A percentile compares a stretch with the other conserved stretches of the same genome.
phyloP scores from a whole-genome alignment of 495 filamentous ascomycete genomes.

The Daldinia childiae region DNA sequence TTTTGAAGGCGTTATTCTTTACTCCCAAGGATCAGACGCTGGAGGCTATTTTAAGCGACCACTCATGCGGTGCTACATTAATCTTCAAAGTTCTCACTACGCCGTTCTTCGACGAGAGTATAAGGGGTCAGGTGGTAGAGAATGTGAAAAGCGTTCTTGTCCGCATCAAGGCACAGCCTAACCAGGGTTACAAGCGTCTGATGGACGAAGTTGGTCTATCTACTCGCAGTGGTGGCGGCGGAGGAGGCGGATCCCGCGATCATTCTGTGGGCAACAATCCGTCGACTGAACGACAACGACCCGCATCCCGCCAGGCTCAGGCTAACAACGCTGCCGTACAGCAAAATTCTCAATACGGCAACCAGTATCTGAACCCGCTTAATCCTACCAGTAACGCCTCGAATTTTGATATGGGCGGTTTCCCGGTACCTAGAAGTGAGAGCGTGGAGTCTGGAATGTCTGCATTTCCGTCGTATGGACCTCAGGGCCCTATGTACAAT shows the following conservation, averaged over 20 bases:
- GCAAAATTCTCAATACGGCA: slow-evolving; percentile 49
- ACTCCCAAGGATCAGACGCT: slow-evolving; percentile 85
- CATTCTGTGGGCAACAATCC: slow-evolving; percentile 49
- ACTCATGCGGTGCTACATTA: slow-evolving; percentile 90
- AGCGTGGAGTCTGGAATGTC: slow-evolving; percentile 65
- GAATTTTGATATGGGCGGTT: slow-evolving; percentile 59
- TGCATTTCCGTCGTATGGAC: slow-evolving; percentile 61
- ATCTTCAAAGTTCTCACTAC: slow-evolving; percentile 99
- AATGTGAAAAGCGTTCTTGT: slow-evolving; percentile 90
- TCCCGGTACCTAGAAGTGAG: slow-evolving; percentile 63
- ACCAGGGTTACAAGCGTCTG: slow-evolving; percentile 95
- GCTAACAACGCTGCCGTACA: slow-evolving; percentile 54
- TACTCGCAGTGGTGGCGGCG: slow-evolving; percentile 57
- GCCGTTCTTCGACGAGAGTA: slow-evolving; percentile 94
- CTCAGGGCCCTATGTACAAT: slow-evolving; percentile 61
- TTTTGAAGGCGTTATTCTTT: slow-evolving; percentile 94
- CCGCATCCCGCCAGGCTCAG: slow-evolving; percentile 63
- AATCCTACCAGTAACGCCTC: slow-evolving; percentile 43
- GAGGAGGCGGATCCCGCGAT: slow-evolving; percentile 54
- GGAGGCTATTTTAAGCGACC: slow-evolving; percentile 90
- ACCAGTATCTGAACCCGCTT: slow-evolving; percentile 57
- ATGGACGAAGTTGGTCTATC: slow-evolving; percentile 97
- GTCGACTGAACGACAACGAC: slow-evolving; percentile 60
- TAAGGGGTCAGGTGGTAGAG: slow-evolving; percentile 86
- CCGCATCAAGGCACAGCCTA: slow-evolving; percentile 89